Evolutionary conservation across 2,329 filamentous ascomycete genomes (phyloP).

Genomic region (Microdochium bolleyi): DNA sequence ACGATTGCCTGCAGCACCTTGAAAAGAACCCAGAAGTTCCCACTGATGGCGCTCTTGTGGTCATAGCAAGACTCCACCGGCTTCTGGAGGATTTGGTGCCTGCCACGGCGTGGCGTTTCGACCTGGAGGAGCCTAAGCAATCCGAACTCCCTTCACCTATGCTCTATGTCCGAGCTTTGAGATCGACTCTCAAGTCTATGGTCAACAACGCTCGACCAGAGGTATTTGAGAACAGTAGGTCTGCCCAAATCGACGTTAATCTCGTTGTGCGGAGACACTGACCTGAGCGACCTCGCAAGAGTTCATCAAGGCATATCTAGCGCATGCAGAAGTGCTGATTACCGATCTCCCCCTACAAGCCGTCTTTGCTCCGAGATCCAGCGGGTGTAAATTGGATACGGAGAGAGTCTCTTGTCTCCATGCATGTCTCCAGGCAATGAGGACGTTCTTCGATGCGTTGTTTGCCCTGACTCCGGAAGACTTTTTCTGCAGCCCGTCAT

Average conservation of each 20-base stretch:
- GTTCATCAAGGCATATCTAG: constrained; percentile 23
- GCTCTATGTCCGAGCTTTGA: constrained; percentile 20
- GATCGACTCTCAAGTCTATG: constrained; percentile 14
- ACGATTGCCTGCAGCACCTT: constrained; percentile 44
- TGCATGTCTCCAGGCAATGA: constrained; percentile 12
- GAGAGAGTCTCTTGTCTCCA: constrained; percentile 14
- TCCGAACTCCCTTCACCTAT: constrained; percentile 6
- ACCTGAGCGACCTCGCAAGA: constrained; percentile 19
- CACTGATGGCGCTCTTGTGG: constrained; percentile 39
- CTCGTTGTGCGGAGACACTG: neutral
- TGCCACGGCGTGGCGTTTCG: constrained; percentile 9
- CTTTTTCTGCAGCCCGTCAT: constrained; percentile 12
- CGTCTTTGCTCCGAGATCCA: neutral
- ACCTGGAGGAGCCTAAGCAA: constrained; percentile 4
- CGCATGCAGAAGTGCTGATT: constrained; percentile 26
- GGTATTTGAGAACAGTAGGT: constrained; percentile 20
- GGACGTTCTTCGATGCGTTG: constrained; percentile 14
- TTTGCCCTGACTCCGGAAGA: constrained; percentile 10
- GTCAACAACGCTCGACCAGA: constrained; percentile 12
- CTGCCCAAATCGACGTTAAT: neutral
- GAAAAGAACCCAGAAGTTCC: constrained; percentile 34
- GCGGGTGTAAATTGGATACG: constrained; percentile 1
- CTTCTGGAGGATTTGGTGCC: constrained; percentile 15
- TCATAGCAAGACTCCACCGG: constrained; percentile 12
- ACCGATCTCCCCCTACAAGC: constrained; percentile 22